These are phyloP conservation scores for Pleurotus djamor DNA, from an alignment of 768 basidiomycete genomes.

Conservation along the genomic window DNA sequence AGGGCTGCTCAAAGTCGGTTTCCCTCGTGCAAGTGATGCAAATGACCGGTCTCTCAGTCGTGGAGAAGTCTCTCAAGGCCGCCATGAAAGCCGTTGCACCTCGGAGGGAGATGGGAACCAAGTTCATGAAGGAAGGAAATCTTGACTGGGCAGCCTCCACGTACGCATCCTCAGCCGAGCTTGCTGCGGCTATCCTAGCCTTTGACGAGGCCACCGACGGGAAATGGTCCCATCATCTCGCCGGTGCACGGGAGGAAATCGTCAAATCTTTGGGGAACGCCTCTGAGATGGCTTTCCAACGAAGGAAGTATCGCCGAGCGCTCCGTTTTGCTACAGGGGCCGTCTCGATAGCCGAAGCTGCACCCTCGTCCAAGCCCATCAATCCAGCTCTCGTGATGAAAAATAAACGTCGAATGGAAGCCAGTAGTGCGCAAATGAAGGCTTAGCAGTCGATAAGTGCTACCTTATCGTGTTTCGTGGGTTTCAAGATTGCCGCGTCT, in stretches of 20 bases:
- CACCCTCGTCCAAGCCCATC: background rate
- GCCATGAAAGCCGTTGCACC: conserved; percentile 16
- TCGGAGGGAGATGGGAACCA: conserved; percentile 19
- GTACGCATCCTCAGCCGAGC: conserved; percentile 25
- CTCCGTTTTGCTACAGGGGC: conserved; percentile 21
- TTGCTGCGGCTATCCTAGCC: conserved; percentile 24
- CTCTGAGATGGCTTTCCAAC: conserved; percentile 28
- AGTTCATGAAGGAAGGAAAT: conserved; percentile 9
- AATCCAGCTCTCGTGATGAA: background rate
- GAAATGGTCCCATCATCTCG: conserved; percentile 13
- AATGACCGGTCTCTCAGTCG: conserved; percentile 17
- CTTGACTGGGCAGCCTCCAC: conserved; percentile 18
- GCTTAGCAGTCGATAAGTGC: background rate
- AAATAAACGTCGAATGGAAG: background rate
- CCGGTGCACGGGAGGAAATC: conserved; percentile 22
- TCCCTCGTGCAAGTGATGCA: conserved; percentile 20
- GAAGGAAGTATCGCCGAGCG: conserved; percentile 16
- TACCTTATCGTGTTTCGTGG: background rate
- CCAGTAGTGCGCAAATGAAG: background rate
- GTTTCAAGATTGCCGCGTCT: background rate
- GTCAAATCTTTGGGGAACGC: conserved; percentile 30
- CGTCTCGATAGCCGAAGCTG: conserved; percentile 14
- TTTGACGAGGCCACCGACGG: conserved; percentile 25
- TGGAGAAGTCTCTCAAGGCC: conserved; percentile 18
- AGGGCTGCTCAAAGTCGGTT: conserved; percentile 13